Conservation (phyloP, 228 moss, liverwort and hornwort species). For the Sphagnum magellanicum region DNA sequence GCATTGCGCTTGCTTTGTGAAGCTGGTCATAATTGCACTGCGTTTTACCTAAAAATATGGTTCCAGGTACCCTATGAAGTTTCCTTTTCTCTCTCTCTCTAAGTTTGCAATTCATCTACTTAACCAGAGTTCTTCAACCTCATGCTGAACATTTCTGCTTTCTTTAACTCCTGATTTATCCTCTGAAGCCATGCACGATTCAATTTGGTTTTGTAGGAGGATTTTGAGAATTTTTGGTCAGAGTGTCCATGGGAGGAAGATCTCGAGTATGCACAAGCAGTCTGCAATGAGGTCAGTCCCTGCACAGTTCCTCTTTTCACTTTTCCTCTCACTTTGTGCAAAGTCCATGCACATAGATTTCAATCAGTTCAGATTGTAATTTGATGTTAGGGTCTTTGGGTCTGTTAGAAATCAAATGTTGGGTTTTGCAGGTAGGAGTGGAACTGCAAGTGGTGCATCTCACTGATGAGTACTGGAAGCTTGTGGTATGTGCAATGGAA, state of each 20-base stretch:
- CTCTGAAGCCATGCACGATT: too few species aligned
- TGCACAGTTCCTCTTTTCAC: neutral
- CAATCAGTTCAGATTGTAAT: neutral
- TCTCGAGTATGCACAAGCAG: slow-evolving; percentile 69
- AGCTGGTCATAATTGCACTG: slow-evolving; percentile 86
- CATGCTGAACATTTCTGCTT: too few species aligned
- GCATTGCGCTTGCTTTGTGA: slow-evolving; percentile 84
- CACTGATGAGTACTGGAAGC: slow-evolving; percentile 83
- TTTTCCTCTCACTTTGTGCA: neutral
- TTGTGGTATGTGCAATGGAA: slow-evolving; percentile 45
- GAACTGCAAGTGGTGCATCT: slow-evolving; percentile 86
- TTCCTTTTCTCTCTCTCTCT: neutral
- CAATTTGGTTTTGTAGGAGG: slow-evolving; percentile 44
- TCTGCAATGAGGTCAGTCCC: slow-evolving; percentile 68
- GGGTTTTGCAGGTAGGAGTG: slow-evolving; percentile 58
- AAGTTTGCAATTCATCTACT: neutral
- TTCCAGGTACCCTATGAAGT: slow-evolving; percentile 54
- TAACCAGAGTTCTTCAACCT: neutral
- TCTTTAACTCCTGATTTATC: too few species aligned
- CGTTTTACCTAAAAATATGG: slow-evolving; percentile 98
- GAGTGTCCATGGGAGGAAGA: slow-evolving; percentile 99
- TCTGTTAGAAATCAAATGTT: neutral
- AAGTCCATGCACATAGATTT: neutral
- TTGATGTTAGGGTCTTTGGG: neutral
- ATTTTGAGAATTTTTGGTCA: slow-evolving; percentile 96